Evolutionary conservation across 192 early-diverging fungal genomes (phyloP).

Genomic region (Diversispora epigaea): DNA sequence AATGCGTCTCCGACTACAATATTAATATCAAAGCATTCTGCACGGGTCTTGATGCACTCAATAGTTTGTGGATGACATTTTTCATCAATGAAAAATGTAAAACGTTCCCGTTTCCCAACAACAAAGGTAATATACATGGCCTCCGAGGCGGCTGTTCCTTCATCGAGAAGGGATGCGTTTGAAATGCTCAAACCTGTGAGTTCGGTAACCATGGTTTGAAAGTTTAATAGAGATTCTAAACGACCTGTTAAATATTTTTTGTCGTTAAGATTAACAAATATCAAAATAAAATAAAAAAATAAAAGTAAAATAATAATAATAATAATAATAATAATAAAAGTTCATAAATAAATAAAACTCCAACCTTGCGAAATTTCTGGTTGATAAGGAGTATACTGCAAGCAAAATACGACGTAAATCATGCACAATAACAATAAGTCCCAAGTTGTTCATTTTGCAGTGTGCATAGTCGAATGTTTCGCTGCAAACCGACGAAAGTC

Average conservation of each 20-base stretch:
- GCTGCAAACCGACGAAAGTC: slow-evolving; percentile 15
- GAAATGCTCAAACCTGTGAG: slow-evolving; percentile 94
- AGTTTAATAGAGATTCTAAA: slow-evolving; percentile 95
- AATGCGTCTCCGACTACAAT: slow-evolving; percentile 83
- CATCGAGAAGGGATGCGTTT: slow-evolving; percentile 97
- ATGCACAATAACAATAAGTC: slow-evolving; percentile 20
- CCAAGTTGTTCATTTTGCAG: background rate
- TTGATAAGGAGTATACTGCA: slow-evolving; percentile 97
- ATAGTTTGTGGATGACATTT: slow-evolving; percentile 96
- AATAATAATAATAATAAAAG: background rate
- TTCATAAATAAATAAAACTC: background rate
- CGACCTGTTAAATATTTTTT: slow-evolving; percentile 51
- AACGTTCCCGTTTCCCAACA: slow-evolving; percentile 72
- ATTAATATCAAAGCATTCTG: slow-evolving; percentile 93
- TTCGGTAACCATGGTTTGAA: slow-evolving; percentile 95
- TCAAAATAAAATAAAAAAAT: too few relatives aligned
- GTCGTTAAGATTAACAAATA: background rate
- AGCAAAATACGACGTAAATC: slow-evolving; percentile 34
- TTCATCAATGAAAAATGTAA: slow-evolving; percentile 90
- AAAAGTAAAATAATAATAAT: background rate
- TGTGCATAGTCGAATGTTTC: background rate
- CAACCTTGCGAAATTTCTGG: slow-evolving; percentile 94
- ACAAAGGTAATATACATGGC: slow-evolving; percentile 90
- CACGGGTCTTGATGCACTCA: slow-evolving; percentile 85
- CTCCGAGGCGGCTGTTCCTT: slow-evolving; percentile 98